Evolutionary conservation across 768 basidiomycete genomes (phyloP).

Genomic region (Peribolospora baueri): DNA sequence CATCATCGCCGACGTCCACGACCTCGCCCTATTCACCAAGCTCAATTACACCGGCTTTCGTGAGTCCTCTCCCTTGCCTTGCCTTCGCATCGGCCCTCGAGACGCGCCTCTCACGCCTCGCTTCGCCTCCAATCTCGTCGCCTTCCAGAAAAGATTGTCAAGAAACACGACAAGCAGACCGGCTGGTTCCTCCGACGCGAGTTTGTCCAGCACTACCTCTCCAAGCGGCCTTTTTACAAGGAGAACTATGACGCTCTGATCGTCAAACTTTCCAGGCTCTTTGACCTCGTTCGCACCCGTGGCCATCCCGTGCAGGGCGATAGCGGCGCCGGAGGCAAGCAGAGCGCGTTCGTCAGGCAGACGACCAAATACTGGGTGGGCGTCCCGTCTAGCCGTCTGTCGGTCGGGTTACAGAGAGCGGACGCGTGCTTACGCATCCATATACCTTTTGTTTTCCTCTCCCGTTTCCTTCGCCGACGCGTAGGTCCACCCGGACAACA

Average conservation of each 20-base stretch:
- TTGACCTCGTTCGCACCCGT: constrained; percentile 80
- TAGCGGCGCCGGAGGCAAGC: constrained; percentile 73
- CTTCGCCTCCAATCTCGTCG: too few species aligned
- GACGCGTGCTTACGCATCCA: constrained; percentile 2
- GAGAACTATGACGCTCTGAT: constrained; percentile 91
- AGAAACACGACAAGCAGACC: constrained; percentile 99
- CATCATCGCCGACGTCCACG: constrained; percentile 48
- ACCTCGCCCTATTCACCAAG: constrained; percentile 62
- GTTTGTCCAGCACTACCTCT: constrained; percentile 76
- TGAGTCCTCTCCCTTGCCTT: neutral
- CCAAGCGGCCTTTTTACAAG: constrained; percentile 86
- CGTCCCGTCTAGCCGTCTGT: neutral
- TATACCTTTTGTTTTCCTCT: neutral
- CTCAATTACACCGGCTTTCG: constrained; percentile 87
- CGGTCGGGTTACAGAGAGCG: neutral
- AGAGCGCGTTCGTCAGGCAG: constrained; percentile 93
- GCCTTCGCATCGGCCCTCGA: neutral
- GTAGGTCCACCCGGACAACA: constrained; percentile 65
- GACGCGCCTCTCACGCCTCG: constrained; percentile 1
- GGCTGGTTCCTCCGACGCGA: constrained; percentile 50
- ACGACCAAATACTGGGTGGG: constrained; percentile 96
- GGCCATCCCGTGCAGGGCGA: constrained; percentile 89
- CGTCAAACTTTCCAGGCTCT: constrained; percentile 79
- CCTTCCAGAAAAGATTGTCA: neutral
- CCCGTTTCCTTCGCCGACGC: neutral